Evolutionary conservation across 2,329 filamentous ascomycete genomes (phyloP), one percentile per base, ranked within the genome.

Genomic region (Macroventuria anomochaeta): DNA sequence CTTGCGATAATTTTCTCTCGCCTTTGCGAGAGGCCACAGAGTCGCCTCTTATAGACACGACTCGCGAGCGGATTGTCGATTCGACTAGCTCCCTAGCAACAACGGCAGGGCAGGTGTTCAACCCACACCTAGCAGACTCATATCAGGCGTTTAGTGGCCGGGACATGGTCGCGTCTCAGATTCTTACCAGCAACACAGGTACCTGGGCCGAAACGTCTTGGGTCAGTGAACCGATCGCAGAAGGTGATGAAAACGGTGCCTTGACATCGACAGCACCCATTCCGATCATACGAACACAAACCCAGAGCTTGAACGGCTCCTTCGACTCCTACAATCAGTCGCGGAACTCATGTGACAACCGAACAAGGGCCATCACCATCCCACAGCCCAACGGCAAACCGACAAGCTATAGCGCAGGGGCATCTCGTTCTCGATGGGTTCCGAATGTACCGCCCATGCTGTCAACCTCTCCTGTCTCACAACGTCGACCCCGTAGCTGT

Each of bases 91-190:
- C 69, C 20, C 51, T 64, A n/a, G 57, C 64, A 31, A 65, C 62
- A 7, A 58, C 63, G 8, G 46, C 64, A n/a, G 55, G 58, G n/a
- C 56, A 61, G 2, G 46, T 68, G 8, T 64, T 68, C 54, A 74
- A 73, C 39, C 70, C 70, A 2, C 55, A 67, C 46, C 36, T 73
- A 10, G 53, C 63, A n/a, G 59, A 58, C 12, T 71, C 70, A 0
- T 60, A 60, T 3, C 62, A 71, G 25, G 59, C 67, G 13, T 72
- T 73, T 47, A 71, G 63, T 40, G 51, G 52, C 7, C 57, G 64
- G 12, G 71, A 72, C n/a, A 58, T 71, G 23, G 59, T 61, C 36
- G 57, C 63, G 15, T 71, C 71, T 17, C 62, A 71, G 28, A 66
- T 65, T 12, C 65, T 73, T 28, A 51, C 61, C 1, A 69, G 67